phyloP scores from a whole-genome alignment of 371 early-diverging fungal genomes.

The Actinomortierella ambigua region DNA sequence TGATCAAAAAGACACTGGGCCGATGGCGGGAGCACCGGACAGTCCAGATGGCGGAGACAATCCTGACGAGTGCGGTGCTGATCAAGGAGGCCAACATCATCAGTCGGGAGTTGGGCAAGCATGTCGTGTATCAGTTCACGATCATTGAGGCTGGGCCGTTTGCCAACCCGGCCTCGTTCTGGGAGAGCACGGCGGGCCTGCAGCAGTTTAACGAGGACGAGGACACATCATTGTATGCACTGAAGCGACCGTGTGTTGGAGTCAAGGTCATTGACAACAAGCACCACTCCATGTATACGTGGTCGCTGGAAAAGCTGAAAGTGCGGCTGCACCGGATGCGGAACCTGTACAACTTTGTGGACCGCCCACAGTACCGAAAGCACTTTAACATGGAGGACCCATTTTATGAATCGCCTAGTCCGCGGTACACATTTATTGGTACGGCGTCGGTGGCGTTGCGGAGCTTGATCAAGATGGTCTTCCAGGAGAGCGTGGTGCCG shows the following conservation, averaged over 20 bases:
- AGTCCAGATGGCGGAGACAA: slow-evolving; percentile 76
- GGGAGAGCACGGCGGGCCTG: slow-evolving; percentile 62
- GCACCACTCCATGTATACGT: slow-evolving; percentile 72
- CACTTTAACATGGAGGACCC: slow-evolving; percentile 83
- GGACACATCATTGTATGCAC: slow-evolving; percentile 54
- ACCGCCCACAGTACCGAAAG: slow-evolving; percentile 70
- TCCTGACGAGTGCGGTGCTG: slow-evolving; percentile 71
- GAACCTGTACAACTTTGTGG: slow-evolving; percentile 74
- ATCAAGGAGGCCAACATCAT: slow-evolving; percentile 91
- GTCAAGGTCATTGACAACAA: slow-evolving; percentile 76
- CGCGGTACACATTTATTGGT: slow-evolving; percentile 71
- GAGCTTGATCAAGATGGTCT: slow-evolving; percentile 54
- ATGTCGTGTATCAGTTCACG: slow-evolving; percentile 82
- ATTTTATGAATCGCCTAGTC: slow-evolving; percentile 71
- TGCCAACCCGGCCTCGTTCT: slow-evolving; percentile 60
- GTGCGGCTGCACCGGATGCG: slow-evolving; percentile 78
- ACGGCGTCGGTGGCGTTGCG: slow-evolving; percentile 57
- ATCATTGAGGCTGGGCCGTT: slow-evolving; percentile 65
- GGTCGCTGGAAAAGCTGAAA: slow-evolving; percentile 76
- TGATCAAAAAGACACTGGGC: slow-evolving; percentile 55
- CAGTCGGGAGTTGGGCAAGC: slow-evolving; percentile 75
- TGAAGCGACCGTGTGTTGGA: slow-evolving; percentile 66
- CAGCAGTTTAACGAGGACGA: slow-evolving; percentile 64
- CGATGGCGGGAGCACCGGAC: slow-evolving; percentile 69
- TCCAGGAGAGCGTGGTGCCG: slow-evolving; percentile 54